Conservation (phyloP, 768 basidiomycete genomes). For the Tulasnella sp. region DNA sequence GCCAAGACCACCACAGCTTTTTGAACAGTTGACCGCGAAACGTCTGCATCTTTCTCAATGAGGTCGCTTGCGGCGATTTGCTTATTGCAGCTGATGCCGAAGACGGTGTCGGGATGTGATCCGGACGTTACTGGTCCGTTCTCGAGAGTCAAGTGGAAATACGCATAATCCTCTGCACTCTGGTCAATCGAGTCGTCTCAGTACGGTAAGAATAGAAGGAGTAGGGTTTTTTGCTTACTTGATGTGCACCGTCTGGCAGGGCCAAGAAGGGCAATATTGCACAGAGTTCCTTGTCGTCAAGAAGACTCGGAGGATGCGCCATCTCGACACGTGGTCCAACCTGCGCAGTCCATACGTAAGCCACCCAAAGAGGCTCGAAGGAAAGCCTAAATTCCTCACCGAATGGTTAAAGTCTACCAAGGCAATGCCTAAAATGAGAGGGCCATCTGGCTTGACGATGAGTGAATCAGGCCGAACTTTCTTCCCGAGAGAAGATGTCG, state of each 20-base stretch:
- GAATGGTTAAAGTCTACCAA: conserved; percentile 96
- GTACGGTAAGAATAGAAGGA: not conserved
- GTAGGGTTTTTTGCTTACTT: conserved; percentile 57
- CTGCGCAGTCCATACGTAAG: conserved; percentile 46
- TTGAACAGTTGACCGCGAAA: no score
- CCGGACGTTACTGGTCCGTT: conserved; percentile 41
- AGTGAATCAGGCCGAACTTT: conserved; percentile 82
- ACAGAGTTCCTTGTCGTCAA: conserved; percentile 81
- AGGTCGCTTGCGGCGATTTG: no score
- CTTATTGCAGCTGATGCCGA: conserved; percentile 98
- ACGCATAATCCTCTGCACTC: conserved; percentile 93
- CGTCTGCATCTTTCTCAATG: no score
- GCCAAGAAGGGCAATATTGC: conserved; percentile 93
- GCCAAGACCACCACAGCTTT: no score
- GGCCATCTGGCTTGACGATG: conserved; percentile 59
- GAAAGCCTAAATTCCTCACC: conserved; percentile 48
- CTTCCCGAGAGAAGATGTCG: conserved; percentile 34
- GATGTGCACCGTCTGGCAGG: conserved; percentile 94
- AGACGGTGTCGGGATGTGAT: conserved; percentile 77
- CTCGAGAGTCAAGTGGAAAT: conserved; percentile 83
- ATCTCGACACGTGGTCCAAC: conserved; percentile 90
- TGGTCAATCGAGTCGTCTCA: conserved; percentile 41
- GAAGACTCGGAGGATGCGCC: conserved; percentile 53
- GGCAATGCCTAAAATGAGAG: conserved; percentile 81
- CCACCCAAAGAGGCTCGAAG: not conserved